These are phyloP conservation scores for Lodderomyces parapsilosis DNA, from an alignment of 1,139 yeast genomes.

Conservation along the genomic window DNA sequence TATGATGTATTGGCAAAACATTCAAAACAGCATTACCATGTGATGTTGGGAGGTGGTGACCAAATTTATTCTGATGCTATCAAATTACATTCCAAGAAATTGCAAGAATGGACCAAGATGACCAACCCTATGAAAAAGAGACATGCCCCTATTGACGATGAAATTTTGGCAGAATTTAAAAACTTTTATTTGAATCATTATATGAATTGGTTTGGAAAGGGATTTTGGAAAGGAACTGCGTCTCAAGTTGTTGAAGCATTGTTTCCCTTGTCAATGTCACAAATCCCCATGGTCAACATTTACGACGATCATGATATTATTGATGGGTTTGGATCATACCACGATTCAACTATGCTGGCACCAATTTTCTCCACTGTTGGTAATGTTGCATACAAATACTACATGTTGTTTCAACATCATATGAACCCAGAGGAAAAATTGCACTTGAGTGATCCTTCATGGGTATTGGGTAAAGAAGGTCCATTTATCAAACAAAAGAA, in stretches of 20 bases:
- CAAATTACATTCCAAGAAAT: conserved; percentile 53
- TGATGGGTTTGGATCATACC: conserved; percentile 92
- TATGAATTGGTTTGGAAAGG: conserved; percentile 84
- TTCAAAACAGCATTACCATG: conserved; percentile 66
- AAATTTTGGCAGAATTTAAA: conserved; percentile 54
- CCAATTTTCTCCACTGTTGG: conserved; percentile 73
- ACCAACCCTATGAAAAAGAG: conserved; percentile 47
- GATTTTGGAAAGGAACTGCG: conserved; percentile 72
- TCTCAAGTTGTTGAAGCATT: conserved; percentile 65
- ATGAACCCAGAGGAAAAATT: conserved; percentile 47
- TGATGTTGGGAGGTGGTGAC: conserved; percentile 97
- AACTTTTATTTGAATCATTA: conserved; percentile 72
- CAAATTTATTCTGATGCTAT: conserved; percentile 89
- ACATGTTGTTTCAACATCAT: conserved; percentile 90
- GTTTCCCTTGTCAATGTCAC: conserved; percentile 74
- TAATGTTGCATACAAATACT: conserved; percentile 75
- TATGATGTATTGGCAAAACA: conserved; percentile 75
- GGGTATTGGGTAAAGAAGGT: conserved; percentile 61
- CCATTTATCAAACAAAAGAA: conserved; percentile 65
- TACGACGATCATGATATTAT: conserved; percentile 92
- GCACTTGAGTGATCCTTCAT: conserved; percentile 48
- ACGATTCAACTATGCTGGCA: conserved; percentile 68
- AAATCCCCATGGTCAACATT: conserved; percentile 80
- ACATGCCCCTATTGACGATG: conserved; percentile 35
- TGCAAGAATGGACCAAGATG: conserved; percentile 63